Percentiles rank a stretch among this genome's conserved stretches.
phyloP scores from a whole-genome alignment of 2,329 filamentous ascomycete genomes.

The Parastagonospora nodorum region DNA sequence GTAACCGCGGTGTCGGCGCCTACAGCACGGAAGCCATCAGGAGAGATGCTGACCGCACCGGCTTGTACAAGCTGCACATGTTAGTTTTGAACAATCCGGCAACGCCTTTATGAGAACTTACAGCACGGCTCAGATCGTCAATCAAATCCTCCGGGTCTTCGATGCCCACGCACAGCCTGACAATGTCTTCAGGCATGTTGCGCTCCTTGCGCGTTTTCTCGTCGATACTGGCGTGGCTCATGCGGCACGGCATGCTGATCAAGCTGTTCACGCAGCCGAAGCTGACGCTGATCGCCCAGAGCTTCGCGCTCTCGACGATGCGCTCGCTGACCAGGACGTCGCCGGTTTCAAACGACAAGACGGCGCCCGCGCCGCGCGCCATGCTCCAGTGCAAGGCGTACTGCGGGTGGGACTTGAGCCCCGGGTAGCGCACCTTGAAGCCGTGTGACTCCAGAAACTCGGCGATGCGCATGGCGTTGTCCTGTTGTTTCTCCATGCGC shows the following conservation, averaged over 20 bases:
- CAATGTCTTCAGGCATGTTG: slow-evolving; percentile 95
- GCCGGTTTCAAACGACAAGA: slow-evolving; percentile 94
- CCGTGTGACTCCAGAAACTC: slow-evolving; percentile 89
- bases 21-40: slow-evolving; percentile 78
- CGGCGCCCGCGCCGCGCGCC: slow-evolving; percentile 90
- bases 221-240: slow-evolving; percentile 99
- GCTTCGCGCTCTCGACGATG: slow-evolving; percentile 88
- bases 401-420: slow-evolving; percentile 91
- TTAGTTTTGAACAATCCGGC: not conserved
- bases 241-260: slow-evolving; percentile 99
- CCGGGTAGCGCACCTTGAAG: slow-evolving; percentile 94
- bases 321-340: slow-evolving; percentile 81
- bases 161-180: slow-evolving; percentile 93
- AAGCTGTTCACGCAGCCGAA: slow-evolving; percentile 98
- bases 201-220: slow-evolving; percentile 75
- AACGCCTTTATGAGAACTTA: slow-evolving; percentile 60
- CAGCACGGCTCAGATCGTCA: slow-evolving; percentile 87
- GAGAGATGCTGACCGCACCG: slow-evolving; percentile 83
- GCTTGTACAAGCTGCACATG: slow-evolving; percentile 75
- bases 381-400: slow-evolving; percentile 96
- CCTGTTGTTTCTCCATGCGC: slow-evolving; percentile 97
- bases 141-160: slow-evolving; percentile 91
- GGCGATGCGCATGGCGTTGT: slow-evolving; percentile 88
- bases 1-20: slow-evolving; percentile 9
- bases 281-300: slow-evolving; percentile 96